phyloP scores from a whole-genome alignment of 176 grass and related monocot species.

The Rhynchospora breviuscula region DNA sequence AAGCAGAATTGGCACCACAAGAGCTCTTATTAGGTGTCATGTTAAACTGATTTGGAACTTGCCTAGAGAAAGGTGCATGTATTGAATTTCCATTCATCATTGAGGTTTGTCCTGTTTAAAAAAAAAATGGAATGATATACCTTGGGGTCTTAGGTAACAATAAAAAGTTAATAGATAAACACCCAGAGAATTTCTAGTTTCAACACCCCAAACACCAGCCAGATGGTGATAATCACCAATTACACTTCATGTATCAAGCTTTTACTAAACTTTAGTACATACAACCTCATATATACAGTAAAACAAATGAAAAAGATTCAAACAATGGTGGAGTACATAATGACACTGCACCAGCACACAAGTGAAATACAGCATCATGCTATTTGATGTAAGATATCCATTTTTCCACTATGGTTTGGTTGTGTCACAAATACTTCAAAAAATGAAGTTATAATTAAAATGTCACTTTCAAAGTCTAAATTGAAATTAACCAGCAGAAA shows the following conservation, averaged over 20 bases:
- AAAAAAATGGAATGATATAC: not conserved
- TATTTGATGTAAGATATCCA: not conserved
- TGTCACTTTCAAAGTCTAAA: not conserved
- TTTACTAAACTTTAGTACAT: not conserved
- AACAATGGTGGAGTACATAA: not conserved
- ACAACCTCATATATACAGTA: conserved; percentile 2
- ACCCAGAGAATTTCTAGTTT: not conserved
- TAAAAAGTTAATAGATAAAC: not conserved
- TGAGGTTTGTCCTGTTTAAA: conserved; percentile 35
- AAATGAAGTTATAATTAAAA: not conserved
- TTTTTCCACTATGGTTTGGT: not conserved
- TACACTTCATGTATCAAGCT: not conserved
- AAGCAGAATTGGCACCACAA: conserved; percentile 43
- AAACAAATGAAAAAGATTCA: not conserved
- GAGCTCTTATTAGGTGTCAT: conserved; percentile 38
- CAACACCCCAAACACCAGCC: not conserved
- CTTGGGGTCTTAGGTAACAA: not conserved
- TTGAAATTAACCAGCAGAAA: not conserved
- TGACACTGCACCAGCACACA: not conserved
- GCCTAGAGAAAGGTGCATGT: conserved; percentile 29
- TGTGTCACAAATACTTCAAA: not conserved
- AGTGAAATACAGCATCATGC: not conserved
- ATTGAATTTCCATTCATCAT: conserved; percentile 23
- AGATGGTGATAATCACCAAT: conserved; percentile 4
- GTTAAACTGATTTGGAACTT: conserved; percentile 44